Evolutionary conservation across 1,139 yeast species (phyloP).

Genomic region (Arxiozyma heterogenica): DNA sequence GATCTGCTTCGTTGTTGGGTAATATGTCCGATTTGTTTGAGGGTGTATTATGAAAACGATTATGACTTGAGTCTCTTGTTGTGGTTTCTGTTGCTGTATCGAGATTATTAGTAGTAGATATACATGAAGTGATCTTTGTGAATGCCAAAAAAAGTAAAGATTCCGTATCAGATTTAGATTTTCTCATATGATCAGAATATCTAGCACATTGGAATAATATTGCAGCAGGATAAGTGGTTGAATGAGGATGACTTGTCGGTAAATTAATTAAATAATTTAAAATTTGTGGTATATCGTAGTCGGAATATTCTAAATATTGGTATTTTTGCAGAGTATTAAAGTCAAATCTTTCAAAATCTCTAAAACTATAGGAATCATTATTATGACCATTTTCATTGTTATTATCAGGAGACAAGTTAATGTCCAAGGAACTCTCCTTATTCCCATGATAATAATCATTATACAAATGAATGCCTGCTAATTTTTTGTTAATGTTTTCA

Average conservation of each 20-base stretch:
- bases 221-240: conserved; percentile 59
- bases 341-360: conserved; percentile 21
- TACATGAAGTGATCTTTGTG: conserved; percentile 51
- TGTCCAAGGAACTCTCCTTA: not conserved
- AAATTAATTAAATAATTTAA: conserved; percentile 48
- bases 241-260: conserved; percentile 39
- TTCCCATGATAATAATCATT: conserved; percentile 12
- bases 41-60: conserved; percentile 45
- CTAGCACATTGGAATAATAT: conserved; percentile 57
- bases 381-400: conserved; percentile 4
- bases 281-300: conserved; percentile 54
- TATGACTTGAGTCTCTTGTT: conserved; percentile 19
- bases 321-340: conserved; percentile 28
- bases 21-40: not conserved
- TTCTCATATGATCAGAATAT: conserved; percentile 48
- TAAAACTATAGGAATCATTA: not conserved
- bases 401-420: not conserved
- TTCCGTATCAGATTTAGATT: conserved; percentile 44
- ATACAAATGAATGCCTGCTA: conserved; percentile 34
- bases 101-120: conserved; percentile 34
- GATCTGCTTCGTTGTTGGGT: not conserved
- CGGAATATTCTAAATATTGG: conserved; percentile 48
- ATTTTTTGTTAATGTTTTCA: conserved; percentile 45
- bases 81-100: conserved; percentile 9
- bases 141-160: conserved; percentile 53